A percentile compares a stretch with the other conserved stretches of the same genome.
Evolutionary conservation across 768 basidiomycete genomes (phyloP).

Genomic region (Tulasnella sp.): DNA sequence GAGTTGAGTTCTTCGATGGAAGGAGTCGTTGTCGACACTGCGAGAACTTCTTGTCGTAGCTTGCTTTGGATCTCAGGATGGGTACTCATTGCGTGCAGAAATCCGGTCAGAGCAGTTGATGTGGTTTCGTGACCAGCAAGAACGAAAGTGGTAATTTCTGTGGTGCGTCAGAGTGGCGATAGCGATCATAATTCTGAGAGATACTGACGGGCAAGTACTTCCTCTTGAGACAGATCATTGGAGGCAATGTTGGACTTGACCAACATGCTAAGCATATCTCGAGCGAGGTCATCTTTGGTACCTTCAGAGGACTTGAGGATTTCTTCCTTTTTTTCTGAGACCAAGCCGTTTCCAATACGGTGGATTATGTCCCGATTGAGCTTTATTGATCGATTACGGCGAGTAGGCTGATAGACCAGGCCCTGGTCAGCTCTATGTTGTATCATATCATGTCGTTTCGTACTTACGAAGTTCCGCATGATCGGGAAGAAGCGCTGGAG

Average conservation of each 20-base stretch:
- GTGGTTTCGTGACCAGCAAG: slow-evolving; percentile 43
- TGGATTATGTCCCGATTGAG: background rate
- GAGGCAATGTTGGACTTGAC: slow-evolving; percentile 42
- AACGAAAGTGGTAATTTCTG: slow-evolving; percentile 25
- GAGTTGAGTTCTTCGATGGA: slow-evolving; percentile 12
- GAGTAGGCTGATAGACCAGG: slow-evolving; percentile 4
- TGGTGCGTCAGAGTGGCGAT: too few species aligned
- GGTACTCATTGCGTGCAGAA: slow-evolving; percentile 47
- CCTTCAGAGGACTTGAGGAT: slow-evolving; percentile 29
- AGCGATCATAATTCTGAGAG: too few species aligned
- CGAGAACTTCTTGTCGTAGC: slow-evolving; percentile 45
- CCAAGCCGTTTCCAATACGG: slow-evolving; percentile 2
- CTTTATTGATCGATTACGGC: background rate
- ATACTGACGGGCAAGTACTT: slow-evolving; percentile 39
- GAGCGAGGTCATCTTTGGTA: slow-evolving; percentile 35
- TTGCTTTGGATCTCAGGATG: slow-evolving; percentile 44
- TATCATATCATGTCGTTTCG: background rate
- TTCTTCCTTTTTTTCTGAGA: slow-evolving; percentile 15
- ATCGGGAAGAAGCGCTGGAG: slow-evolving; percentile 4
- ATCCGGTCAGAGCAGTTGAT: slow-evolving; percentile 46
- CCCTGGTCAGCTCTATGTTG: background rate
- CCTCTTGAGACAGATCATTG: slow-evolving; percentile 36
- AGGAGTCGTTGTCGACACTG: slow-evolving; percentile 1
- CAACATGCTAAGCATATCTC: slow-evolving; percentile 21
- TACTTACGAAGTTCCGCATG: slow-evolving; percentile 1